phyloP scores from a whole-genome alignment of 192 early-diverging fungal species.

The Diversispora epigaea region DNA sequence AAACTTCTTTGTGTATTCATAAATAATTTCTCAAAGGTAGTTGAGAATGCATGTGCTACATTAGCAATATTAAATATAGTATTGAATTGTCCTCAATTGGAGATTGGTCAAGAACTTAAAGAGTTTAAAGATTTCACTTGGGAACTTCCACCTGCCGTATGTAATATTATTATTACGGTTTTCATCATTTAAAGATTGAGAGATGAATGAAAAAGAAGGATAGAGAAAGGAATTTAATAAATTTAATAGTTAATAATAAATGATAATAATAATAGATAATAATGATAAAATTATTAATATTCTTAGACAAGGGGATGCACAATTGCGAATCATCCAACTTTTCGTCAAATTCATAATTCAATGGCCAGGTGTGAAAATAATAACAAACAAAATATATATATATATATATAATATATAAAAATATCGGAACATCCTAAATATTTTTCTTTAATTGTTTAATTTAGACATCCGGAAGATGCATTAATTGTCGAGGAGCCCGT shows the following conservation, averaged over 20 bases:
- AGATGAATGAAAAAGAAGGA: no score
- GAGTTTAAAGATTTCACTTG: slow-evolving; percentile 62
- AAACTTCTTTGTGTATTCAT: slow-evolving; percentile 20
- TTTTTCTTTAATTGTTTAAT: background rate
- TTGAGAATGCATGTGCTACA: slow-evolving; percentile 71
- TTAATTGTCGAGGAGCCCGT: background rate
- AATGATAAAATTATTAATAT: background rate
- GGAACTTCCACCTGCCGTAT: slow-evolving; percentile 55
- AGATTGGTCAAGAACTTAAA: slow-evolving; percentile 54
- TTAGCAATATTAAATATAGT: slow-evolving; percentile 67
- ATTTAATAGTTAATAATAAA: no score
- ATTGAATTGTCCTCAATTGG: slow-evolving; percentile 54
- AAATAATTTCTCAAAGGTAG: slow-evolving; percentile 41
- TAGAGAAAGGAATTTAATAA: no score
- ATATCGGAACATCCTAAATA: no score
- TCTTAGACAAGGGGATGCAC: slow-evolving; percentile 53
- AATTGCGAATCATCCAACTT: slow-evolving; percentile 56
- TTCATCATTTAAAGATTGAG: no score
- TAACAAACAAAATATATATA: no score
- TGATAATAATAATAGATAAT: background rate
- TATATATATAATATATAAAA: no score
- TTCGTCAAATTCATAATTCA: slow-evolving; percentile 60
- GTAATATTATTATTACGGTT: background rate
- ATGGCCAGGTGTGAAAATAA: slow-evolving; percentile 43
- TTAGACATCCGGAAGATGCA: slow-evolving; percentile 1